phyloP scores from a whole-genome alignment of 2,329 filamentous ascomycete species.

The Cordyceps cateniannulata region DNA sequence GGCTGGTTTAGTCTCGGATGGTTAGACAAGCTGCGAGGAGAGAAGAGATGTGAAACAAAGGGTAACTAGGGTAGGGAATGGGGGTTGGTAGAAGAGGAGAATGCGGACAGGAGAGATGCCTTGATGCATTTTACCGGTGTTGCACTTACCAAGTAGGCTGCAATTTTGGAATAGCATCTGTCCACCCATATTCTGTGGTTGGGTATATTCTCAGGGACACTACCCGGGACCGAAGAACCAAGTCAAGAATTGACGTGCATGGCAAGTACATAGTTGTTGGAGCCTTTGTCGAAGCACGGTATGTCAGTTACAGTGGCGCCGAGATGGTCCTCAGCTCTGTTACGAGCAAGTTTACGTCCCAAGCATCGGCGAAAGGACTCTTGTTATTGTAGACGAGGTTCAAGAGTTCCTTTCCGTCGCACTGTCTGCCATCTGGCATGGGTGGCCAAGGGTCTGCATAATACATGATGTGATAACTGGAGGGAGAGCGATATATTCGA shows the following conservation, averaged over 20 bases:
- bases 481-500: no score
- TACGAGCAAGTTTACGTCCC: conserved; percentile 22
- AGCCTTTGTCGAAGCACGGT: conserved; percentile 18
- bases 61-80: no score
- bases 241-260: no score
- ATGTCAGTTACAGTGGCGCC: conserved; percentile 20
- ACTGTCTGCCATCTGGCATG: conserved; percentile 11
- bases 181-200: no score
- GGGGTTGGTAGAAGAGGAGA: no score
- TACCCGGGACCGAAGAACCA: no score
- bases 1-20: neutral
- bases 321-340: conserved; percentile 21
- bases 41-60: neutral
- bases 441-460: conserved; percentile 20
- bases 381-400: conserved; percentile 11
- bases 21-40: neutral
- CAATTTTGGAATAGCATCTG: no score
- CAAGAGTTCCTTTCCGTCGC: conserved; percentile 14
- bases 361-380: conserved; percentile 20
- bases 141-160: no score
- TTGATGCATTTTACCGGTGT: no score
- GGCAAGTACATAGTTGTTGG: conserved; percentile 25
- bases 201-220: no score
- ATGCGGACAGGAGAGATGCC: no score
- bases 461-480: neutral